phyloP scores from a whole-genome alignment of 208 protist species.

The Wallacemonas sp. region DNA sequence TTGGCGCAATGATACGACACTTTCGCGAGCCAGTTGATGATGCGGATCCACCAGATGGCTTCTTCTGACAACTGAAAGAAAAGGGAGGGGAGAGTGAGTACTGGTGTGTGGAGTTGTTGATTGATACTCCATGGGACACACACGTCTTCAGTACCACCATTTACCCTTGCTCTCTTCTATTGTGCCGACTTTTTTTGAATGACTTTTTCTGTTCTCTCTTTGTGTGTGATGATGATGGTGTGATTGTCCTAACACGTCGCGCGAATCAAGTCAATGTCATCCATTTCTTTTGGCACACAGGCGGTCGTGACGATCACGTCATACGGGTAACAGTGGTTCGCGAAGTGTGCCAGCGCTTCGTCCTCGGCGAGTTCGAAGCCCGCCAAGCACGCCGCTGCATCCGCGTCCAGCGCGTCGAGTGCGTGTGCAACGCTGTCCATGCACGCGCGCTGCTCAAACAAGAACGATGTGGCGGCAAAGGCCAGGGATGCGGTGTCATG shows the following conservation, averaged over 20 bases:
- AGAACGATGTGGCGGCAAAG: constrained; percentile 25
- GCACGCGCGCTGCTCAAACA: constrained; percentile 45
- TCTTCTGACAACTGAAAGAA: no score
- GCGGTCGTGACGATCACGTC: constrained; percentile 49
- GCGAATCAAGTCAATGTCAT: constrained; percentile 14
- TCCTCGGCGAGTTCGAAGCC: background rate
- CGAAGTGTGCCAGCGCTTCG: background rate
- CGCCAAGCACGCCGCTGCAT: constrained; percentile 14
- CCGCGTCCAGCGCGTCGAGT: constrained; percentile 6
- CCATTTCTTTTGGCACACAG: constrained; percentile 48
- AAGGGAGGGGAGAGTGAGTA: no score
- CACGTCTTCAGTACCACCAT: no score
- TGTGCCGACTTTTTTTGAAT: no score
- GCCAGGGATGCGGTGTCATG: background rate
- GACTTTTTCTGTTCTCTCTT: no score
- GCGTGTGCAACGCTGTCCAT: constrained; percentile 30
- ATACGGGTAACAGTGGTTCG: constrained; percentile 51
- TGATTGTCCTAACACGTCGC: background rate
- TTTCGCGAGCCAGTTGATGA: no score
- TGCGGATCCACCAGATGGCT: no score
- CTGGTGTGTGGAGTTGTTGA: no score
- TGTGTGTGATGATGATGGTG: no score
- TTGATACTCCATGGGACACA: no score
- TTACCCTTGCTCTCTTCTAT: no score
- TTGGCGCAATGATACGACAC: no score